phyloP scores from a whole-genome alignment of 192 early-diverging fungal species.

The Umbelopsis isabellina region DNA sequence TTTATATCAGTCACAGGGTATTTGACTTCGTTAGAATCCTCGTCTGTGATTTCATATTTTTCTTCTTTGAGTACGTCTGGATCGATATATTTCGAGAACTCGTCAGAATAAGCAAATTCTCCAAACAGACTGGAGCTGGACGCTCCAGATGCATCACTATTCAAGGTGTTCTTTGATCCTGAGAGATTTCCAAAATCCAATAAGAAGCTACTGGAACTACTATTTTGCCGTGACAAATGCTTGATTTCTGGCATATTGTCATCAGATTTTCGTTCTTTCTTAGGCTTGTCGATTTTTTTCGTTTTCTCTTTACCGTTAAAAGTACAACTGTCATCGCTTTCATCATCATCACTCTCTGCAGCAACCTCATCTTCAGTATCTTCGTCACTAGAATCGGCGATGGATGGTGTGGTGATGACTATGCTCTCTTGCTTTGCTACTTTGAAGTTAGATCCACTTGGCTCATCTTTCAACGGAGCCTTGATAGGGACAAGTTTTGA shows the following conservation, averaged over 20 bases:
- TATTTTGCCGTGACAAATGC: neutral
- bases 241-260: neutral
- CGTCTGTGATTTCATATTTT: neutral
- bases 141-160: neutral
- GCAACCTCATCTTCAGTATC: neutral
- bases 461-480: neutral
- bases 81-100: conserved; percentile 9
- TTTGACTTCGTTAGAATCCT: neutral
- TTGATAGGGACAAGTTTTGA: too few relatives aligned
- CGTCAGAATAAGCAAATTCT: neutral
- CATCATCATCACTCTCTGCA: neutral
- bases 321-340: neutral
- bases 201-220: conserved; percentile 6
- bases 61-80: neutral
- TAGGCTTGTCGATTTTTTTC: neutral
- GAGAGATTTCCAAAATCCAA: conserved; percentile 11
- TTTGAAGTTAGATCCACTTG: neutral
- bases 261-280: neutral
- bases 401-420: neutral
- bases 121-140: conserved; percentile 4
- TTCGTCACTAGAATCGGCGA: neutral
- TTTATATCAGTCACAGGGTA: neutral
- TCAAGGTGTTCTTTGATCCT: neutral
- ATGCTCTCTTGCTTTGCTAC: neutral
- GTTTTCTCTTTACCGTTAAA: neutral